Base-by-base conservation (phyloP, 106 monocot genomes). In the Alisma plantagoaquatica region DNA sequence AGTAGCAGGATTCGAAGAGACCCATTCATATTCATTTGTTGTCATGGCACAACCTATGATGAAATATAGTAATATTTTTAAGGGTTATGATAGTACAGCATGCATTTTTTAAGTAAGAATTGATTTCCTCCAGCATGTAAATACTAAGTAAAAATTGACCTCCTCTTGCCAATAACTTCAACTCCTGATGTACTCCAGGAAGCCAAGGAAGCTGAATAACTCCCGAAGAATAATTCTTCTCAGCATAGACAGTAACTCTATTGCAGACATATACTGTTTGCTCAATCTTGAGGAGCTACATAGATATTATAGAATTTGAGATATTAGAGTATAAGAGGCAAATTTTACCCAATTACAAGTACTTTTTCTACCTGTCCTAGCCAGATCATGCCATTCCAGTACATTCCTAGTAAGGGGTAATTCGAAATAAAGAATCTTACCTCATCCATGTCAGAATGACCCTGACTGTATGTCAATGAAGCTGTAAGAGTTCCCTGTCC, bases 171-270 rank as follows among this genome's bases (percentile, higher is more conserved):
- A 49, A 85, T 41, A 90, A 50, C 31, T 79, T 57, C 41, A 79
- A 33, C 68, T 82, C 82, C 49, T 98, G 96, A 57, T 70, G 53
- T 58, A 82, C 49, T 45, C 84, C 89, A 79, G 82, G 78, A 58
- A 60, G 71, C 96, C 96, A 98, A 69, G 96, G 96, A 56, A 98
- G 78, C 33, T 23, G 67, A 61, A 89, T 72, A 26, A 54, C 60
- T 41, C 74, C 32, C 7, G 56, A 43, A 44, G 52, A 31, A 23
- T 60, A 65, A 42, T 66, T 60, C 38, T 71, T 56, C 14, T 43
- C 69, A 24, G 69, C 28, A 25, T 54, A 31, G 57, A 90, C 53
- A 49, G 58, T 71, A 19, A 98, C 85, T 77, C 82, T 78, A 43
- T 63, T 62, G 41, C 96, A 98, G 29, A 89, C 85, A 67, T 64